Percentiles rank a stretch among this genome's conserved stretches.
Conservation (phyloP, 306 rosid species). For the Ammopiptanthus mongolicus region DNA sequence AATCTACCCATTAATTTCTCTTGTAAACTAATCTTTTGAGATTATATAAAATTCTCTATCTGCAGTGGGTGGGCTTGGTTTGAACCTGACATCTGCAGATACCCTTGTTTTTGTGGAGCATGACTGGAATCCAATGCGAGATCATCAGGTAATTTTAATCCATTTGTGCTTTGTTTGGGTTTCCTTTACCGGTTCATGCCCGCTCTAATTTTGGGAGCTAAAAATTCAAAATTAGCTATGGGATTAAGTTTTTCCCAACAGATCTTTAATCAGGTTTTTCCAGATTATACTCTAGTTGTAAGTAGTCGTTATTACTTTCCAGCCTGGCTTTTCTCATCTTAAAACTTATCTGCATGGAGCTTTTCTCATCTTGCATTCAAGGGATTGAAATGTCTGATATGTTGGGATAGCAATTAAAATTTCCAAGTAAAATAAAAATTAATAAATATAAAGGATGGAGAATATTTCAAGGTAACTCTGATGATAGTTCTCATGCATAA, state of each 20-base stretch:
- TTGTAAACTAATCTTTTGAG: background rate
- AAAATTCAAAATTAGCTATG: background rate
- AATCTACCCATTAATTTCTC: background rate
- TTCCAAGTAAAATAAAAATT: too few relatives aligned
- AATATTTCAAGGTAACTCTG: too few relatives aligned
- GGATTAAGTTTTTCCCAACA: background rate
- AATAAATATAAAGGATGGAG: too few relatives aligned
- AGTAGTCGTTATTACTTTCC: background rate
- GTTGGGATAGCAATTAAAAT: too few relatives aligned
- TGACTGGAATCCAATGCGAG: constrained; percentile 99
- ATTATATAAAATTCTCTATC: constrained; percentile 14
- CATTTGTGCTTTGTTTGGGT: constrained; percentile 10
- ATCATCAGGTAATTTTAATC: constrained; percentile 68
- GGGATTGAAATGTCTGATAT: background rate
- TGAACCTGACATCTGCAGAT: constrained; percentile 96
- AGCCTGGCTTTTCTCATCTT: background rate
- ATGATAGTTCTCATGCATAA: too few relatives aligned
- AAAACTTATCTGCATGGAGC: background rate
- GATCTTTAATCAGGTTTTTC: background rate
- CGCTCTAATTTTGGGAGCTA: background rate
- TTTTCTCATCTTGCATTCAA: background rate
- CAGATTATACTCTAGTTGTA: background rate
- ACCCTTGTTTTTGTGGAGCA: constrained; percentile 97
- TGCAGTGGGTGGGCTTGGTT: constrained; percentile 96
- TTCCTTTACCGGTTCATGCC: background rate